A percentile compares a stretch with the other conserved stretches of the same genome.
These are phyloP conservation scores for Podospora conica DNA, from an alignment of 495 filamentous ascomycete species.

Conservation along the genomic window DNA sequence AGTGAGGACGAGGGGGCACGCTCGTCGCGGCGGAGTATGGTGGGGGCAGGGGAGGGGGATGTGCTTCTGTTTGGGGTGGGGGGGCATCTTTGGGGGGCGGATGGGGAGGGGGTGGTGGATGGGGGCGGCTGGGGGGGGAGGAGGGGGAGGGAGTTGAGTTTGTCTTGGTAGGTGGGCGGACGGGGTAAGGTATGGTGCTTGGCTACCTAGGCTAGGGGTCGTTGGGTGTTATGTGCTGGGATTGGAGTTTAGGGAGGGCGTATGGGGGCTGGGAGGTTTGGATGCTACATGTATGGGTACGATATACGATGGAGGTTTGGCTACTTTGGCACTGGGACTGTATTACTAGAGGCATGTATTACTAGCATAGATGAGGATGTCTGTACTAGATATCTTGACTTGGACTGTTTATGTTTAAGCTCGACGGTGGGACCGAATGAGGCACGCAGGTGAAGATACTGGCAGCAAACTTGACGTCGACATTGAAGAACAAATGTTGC, in stretches of 20 bases:
- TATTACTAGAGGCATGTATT: neutral
- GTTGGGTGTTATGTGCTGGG: neutral
- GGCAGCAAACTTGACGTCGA: neutral
- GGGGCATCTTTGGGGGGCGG: conserved; percentile 12
- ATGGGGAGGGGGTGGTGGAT: conserved; percentile 11
- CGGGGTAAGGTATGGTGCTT: neutral
- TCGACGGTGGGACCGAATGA: neutral
- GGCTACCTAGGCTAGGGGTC: no score
- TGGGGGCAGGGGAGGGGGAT: neutral
- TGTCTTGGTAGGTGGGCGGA: neutral
- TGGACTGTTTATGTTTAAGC: neutral
- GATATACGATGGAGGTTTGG: neutral
- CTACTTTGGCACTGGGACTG: neutral
- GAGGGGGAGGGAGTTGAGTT: conserved; percentile 3
- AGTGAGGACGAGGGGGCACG: neutral
- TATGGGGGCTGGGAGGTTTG: neutral
- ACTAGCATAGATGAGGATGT: neutral
- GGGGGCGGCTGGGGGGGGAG: neutral
- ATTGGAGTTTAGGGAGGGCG: neutral
- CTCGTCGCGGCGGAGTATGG: neutral
- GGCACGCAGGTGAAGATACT: neutral
- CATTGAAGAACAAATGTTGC: neutral
- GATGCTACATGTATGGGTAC: neutral
- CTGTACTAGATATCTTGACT: neutral
- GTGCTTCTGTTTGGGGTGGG: conserved; percentile 18